Evolutionary conservation across 768 basidiomycete genomes (phyloP).

Genomic region (Mycena latifolia): DNA sequence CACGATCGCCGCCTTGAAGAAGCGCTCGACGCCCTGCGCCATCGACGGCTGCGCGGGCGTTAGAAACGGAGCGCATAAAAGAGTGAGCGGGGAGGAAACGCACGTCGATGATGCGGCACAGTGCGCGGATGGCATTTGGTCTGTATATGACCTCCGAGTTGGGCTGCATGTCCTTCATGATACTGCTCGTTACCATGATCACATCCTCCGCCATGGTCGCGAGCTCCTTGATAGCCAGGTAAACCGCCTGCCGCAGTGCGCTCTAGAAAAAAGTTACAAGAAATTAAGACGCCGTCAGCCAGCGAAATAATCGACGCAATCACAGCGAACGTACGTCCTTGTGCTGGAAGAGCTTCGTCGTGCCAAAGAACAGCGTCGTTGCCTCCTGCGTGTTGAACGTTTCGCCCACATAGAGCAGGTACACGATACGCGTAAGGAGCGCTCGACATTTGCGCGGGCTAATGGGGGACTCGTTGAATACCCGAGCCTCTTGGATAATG

Average conservation of each 20-base stretch:
- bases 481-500: constrained; percentile 97
- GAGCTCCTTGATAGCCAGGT: constrained; percentile 98
- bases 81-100: constrained; percentile 49
- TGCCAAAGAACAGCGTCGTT: constrained; percentile 98
- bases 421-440: constrained; percentile 95
- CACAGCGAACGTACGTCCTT: constrained; percentile 85
- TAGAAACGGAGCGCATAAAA: constrained; percentile 19
- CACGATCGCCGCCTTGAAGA: constrained; percentile 99
- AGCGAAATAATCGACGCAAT: background rate
- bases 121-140: constrained; percentile 95
- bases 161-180: constrained; percentile 99
- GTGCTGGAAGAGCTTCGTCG: constrained; percentile 98
- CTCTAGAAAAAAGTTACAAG: constrained; percentile 63
- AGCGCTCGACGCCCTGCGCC: constrained; percentile 98
- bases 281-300: constrained; percentile 15
- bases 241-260: constrained; percentile 97
- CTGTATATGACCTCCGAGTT: constrained; percentile 99
- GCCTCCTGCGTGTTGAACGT: constrained; percentile 96
- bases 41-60: constrained; percentile 83
- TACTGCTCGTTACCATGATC: constrained; percentile 99
- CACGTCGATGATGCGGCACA: constrained; percentile 98
- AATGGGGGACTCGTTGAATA: constrained; percentile 99
- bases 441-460: constrained; percentile 97
- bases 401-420: constrained; percentile 96
- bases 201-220: constrained; percentile 97